phyloP scores from a whole-genome alignment of 352 stramenopile species.

The Phytophthora cryptogea region DNA sequence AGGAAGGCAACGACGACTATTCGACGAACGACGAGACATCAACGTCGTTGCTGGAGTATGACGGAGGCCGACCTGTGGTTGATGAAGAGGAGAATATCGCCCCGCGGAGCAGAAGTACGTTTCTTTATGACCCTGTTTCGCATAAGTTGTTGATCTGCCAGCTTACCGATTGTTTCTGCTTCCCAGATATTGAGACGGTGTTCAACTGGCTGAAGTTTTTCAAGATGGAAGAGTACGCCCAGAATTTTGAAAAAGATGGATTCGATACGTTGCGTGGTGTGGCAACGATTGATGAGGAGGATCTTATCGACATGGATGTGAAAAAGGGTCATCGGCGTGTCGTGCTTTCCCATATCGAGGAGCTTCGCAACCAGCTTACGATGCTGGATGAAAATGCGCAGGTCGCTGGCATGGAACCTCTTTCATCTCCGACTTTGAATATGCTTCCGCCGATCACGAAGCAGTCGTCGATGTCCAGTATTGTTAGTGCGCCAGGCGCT shows the following conservation, averaged over 20 bases:
- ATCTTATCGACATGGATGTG: slow-evolving; percentile 88
- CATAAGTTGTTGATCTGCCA: not conserved
- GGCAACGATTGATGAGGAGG: slow-evolving; percentile 86
- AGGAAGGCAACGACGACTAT: slow-evolving; percentile 90
- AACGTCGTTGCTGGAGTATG: slow-evolving; percentile 33
- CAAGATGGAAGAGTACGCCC: slow-evolving; percentile 89
- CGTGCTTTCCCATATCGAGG: slow-evolving; percentile 87
- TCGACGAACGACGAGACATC: slow-evolving; percentile 68
- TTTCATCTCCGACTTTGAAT: slow-evolving; percentile 74
- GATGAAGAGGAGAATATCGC: slow-evolving; percentile 56
- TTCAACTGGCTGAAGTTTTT: slow-evolving; percentile 86
- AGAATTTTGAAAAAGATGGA: slow-evolving; percentile 88
- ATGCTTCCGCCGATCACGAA: slow-evolving; percentile 75
- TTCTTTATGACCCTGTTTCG: not conserved
- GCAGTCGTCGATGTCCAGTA: slow-evolving; percentile 44
- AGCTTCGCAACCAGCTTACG: slow-evolving; percentile 71
- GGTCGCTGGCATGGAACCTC: slow-evolving; percentile 59
- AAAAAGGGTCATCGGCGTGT: slow-evolving; percentile 88
- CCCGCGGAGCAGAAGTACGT: slow-evolving; percentile 57
- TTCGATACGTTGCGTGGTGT: slow-evolving; percentile 87
- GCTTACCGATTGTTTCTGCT: not conserved
- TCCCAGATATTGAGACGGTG: slow-evolving; percentile 78
- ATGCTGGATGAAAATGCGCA: slow-evolving; percentile 66
- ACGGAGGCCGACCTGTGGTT: slow-evolving; percentile 18
- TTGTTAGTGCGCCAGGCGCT: slow-evolving; percentile 30